These are phyloP conservation scores for Lachnellula subtilissima DNA, from an alignment of 2,329 filamentous ascomycete species.

Conservation along the genomic window DNA sequence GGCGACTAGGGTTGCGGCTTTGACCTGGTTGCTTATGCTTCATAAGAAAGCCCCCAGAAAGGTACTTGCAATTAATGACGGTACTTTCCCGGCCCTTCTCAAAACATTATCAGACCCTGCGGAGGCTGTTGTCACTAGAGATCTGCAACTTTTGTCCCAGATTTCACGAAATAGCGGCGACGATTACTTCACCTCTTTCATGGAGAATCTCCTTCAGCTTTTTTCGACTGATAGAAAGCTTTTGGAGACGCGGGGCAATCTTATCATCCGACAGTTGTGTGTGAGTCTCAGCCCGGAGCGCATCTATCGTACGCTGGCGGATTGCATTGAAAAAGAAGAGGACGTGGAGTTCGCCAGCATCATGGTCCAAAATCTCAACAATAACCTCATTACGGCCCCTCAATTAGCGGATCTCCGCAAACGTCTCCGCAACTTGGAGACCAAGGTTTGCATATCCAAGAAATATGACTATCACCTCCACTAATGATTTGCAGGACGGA, in stretches of 20 bases:
- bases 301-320: conserved; percentile 91
- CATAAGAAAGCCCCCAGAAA: conserved; percentile 92
- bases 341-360: conserved; percentile 98
- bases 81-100: conserved; percentile 89
- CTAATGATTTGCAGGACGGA: conserved; percentile 59
- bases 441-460: conserved; percentile 50
- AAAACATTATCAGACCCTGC: conserved; percentile 95
- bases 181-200: conserved; percentile 95
- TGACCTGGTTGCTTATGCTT: conserved; percentile 97
- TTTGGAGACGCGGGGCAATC: conserved; percentile 85
- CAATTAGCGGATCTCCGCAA: conserved; percentile 89
- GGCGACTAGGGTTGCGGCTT: conserved; percentile 84
- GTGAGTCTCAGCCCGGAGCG: conserved; percentile 88
- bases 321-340: conserved; percentile 96
- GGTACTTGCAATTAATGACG: conserved; percentile 91
- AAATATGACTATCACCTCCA: neutral
- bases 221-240: conserved; percentile 92
- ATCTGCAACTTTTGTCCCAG: conserved; percentile 87
- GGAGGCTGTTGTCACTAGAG: conserved; percentile 91
- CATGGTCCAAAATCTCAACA: conserved; percentile 99
- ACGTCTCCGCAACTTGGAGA: conserved; percentile 83
- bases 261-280: conserved; percentile 94
- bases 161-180: conserved; percentile 97
- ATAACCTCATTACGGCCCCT: conserved; percentile 96
- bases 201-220: conserved; percentile 91